Percentiles rank a stretch among this genome's conserved stretches.
Conservation (phyloP, 139 green algal genomes). For the Axilococcus clingmanii region DNA sequence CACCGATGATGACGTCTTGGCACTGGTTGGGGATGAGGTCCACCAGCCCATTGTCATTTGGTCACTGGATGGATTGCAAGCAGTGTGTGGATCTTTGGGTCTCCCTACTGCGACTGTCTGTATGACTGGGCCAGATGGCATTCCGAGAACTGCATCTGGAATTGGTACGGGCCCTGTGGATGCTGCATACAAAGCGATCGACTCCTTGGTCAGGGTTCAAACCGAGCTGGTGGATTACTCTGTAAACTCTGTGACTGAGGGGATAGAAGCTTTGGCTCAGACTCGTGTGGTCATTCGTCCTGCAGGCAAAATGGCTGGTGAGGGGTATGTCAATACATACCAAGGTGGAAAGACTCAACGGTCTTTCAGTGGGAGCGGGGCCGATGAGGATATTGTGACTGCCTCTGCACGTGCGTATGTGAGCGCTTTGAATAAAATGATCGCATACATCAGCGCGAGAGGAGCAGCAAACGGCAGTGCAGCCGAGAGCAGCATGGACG, state of each 20-base stretch:
- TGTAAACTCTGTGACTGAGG: slow-evolving; percentile 83
- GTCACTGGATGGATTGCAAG: slow-evolving; percentile 85
- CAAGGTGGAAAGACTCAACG: slow-evolving; percentile 42
- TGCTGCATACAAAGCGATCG: slow-evolving; percentile 91
- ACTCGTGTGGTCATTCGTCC: slow-evolving; percentile 73
- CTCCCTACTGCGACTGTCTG: slow-evolving; percentile 93
- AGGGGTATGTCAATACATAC: slow-evolving; percentile 23
- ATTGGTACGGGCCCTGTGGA: slow-evolving; percentile 91
- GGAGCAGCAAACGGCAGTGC: too few species aligned
- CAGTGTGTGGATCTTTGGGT: slow-evolving; percentile 93
- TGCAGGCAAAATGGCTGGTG: slow-evolving; percentile 19
- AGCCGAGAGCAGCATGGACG: too few species aligned
- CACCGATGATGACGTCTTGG: slow-evolving; percentile 89
- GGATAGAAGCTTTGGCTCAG: slow-evolving; percentile 86
- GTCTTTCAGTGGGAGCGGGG: slow-evolving; percentile 66
- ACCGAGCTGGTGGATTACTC: slow-evolving; percentile 75
- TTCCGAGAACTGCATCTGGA: slow-evolving; percentile 46
- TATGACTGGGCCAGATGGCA: slow-evolving; percentile 80
- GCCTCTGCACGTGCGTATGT: slow-evolving; percentile 82
- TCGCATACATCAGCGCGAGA: too few species aligned
- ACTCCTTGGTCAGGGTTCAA: slow-evolving; percentile 64
- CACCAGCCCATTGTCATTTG: slow-evolving; percentile 71
- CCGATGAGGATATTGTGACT: slow-evolving; percentile 93
- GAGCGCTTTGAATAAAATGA: slow-evolving; percentile 94
- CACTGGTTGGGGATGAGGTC: slow-evolving; percentile 81